Conservation (phyloP, 2,329 filamentous ascomycete species). For the Helicocarpus griseus region DNA sequence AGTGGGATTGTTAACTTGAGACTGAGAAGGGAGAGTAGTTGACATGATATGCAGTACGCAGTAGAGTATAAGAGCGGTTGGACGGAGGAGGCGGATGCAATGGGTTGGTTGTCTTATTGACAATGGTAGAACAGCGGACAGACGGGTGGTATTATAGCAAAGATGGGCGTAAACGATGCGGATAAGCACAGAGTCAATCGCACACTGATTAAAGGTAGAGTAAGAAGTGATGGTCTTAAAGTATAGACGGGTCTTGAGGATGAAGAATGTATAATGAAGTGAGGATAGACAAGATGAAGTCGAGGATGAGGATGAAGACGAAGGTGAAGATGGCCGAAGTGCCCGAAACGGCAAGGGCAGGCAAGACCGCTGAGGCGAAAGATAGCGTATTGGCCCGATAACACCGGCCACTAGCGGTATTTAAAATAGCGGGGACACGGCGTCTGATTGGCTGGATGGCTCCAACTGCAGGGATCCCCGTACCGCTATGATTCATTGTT, state of each 20-base stretch:
- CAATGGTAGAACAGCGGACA: not conserved
- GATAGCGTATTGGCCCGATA: not conserved
- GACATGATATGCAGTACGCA: not conserved
- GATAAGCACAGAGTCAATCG: not conserved
- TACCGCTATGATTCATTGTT: not conserved
- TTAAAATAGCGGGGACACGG: not conserved
- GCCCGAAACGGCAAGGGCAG: not conserved
- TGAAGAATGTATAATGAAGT: too few relatives aligned
- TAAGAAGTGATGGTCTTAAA: too few relatives aligned
- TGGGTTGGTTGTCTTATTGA: not conserved
- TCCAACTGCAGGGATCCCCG: not conserved
- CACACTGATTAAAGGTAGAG: not conserved
- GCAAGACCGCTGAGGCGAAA: not conserved
- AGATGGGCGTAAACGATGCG: not conserved
- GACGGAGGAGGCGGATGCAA: too few relatives aligned
- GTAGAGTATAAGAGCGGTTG: not conserved
- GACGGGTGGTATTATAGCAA: not conserved
- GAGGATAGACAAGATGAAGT: too few relatives aligned
- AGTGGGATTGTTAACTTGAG: not conserved
- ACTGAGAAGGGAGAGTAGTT: not conserved
- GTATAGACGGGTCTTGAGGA: too few relatives aligned
- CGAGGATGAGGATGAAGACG: too few relatives aligned
- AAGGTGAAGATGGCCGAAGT: not conserved
- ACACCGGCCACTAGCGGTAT: not conserved
- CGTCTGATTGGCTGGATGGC: not conserved